Evolutionary conservation across 164 flowering plant species (phyloP).

Genomic region (Stephania yunnanensis): DNA sequence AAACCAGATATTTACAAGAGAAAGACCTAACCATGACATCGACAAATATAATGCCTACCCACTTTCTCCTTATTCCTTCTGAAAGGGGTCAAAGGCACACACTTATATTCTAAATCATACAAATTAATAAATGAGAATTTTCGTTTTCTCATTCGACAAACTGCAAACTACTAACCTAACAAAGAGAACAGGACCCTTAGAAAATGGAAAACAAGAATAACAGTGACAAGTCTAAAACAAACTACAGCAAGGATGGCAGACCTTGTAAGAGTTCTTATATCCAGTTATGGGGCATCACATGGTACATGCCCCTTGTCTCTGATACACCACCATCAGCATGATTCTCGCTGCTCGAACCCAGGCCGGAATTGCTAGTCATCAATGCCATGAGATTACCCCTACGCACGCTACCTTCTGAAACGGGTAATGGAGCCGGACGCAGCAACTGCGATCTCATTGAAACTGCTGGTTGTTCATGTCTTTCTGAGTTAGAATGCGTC

Average conservation of each 20-base stretch:
- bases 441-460: not conserved
- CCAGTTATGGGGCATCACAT: slow-evolving; percentile 21
- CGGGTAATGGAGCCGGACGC: slow-evolving; percentile 3
- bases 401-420: slow-evolving; percentile 56
- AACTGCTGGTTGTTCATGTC: not conserved
- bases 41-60: not conserved
- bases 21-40: not conserved
- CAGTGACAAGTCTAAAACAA: slow-evolving; percentile 8
- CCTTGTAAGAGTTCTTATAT: slow-evolving; percentile 10
- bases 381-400: slow-evolving; percentile 44
- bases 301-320: slow-evolving; percentile 13
- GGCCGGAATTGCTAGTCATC: slow-evolving; percentile 23
- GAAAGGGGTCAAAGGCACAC: not conserved
- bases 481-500: slow-evolving; percentile 1
- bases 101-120: not conserved
- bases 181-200: slow-evolving; percentile 1
- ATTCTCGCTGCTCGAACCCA: not conserved
- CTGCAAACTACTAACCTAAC: not conserved
- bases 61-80: slow-evolving; percentile 5
- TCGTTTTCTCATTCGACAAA: slow-evolving; percentile 7
- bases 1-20: not conserved
- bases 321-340: slow-evolving; percentile 15
- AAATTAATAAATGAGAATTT: slow-evolving; percentile 4
- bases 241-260: not conserved
- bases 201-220: not conserved